Conservation (phyloP, 495 filamentous ascomycete species). For the Aspergillus homomorphus region DNA sequence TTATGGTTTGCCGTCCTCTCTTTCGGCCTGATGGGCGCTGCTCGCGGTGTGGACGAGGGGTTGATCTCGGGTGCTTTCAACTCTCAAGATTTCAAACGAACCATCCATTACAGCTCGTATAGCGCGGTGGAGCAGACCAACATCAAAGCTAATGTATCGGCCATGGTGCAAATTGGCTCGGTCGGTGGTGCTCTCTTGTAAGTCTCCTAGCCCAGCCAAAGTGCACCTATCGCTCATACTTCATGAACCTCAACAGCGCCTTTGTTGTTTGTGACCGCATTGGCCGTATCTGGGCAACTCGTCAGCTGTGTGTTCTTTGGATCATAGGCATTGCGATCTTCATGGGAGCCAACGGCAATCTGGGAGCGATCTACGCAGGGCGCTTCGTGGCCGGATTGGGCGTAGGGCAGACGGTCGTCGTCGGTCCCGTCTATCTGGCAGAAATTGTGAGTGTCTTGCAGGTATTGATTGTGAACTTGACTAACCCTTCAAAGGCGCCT, state of each 20-base stretch:
- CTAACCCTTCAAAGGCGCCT: slow-evolving; percentile 37
- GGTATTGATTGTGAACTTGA: not conserved
- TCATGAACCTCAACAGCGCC: slow-evolving; percentile 32
- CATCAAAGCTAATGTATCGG: slow-evolving; percentile 66
- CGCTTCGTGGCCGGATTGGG: slow-evolving; percentile 67
- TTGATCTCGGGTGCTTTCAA: slow-evolving; percentile 66
- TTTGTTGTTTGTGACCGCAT: slow-evolving; percentile 66
- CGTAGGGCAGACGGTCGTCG: slow-evolving; percentile 65
- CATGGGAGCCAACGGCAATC: slow-evolving; percentile 57
- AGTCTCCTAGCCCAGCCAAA: slow-evolving; percentile 15
- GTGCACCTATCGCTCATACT: not conserved
- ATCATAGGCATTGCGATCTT: slow-evolving; percentile 66
- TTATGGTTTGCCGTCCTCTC: slow-evolving; percentile 65
- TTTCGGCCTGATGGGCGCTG: slow-evolving; percentile 68
- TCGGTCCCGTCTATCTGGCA: slow-evolving; percentile 53
- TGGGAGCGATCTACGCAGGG: slow-evolving; percentile 64
- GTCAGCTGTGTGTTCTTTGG: slow-evolving; percentile 64
- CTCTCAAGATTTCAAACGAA: slow-evolving; percentile 57
- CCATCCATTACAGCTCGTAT: slow-evolving; percentile 56
- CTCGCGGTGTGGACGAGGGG: slow-evolving; percentile 65
- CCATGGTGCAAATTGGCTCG: slow-evolving; percentile 70
- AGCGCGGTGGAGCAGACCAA: slow-evolving; percentile 51
- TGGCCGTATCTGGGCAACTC: slow-evolving; percentile 67
- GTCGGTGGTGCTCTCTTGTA: slow-evolving; percentile 62
- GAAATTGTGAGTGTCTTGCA: slow-evolving; percentile 41